Evolutionary conservation across 1,284 basidiomycete genomes (phyloP).

Genomic region (Naganishia albida): DNA sequence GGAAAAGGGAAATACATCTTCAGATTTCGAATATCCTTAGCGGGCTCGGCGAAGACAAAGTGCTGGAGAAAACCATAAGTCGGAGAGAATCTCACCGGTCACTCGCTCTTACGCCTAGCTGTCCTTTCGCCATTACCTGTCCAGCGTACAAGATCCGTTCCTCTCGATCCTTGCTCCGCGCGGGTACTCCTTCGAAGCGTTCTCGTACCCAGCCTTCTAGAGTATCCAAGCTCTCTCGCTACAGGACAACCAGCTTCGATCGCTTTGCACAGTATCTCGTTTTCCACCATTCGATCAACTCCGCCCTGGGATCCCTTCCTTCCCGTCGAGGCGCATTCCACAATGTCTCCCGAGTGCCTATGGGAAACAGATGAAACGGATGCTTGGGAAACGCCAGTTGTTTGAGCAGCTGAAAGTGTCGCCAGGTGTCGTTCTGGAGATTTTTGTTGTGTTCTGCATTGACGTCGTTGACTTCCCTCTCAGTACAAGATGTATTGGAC

Average conservation of each 20-base stretch:
- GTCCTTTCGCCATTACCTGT: conserved; percentile 71
- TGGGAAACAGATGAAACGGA: conserved; percentile 88
- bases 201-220: conserved; percentile 51
- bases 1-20: conserved; percentile 87
- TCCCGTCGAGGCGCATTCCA: conserved; percentile 60
- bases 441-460: conserved; percentile 99
- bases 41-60: conserved; percentile 81
- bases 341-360: conserved; percentile 82
- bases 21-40: conserved; percentile 84
- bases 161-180: conserved; percentile 47
- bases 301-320: conserved; percentile 83
- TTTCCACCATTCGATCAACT: conserved; percentile 94
- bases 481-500: conserved; percentile 82
- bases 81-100: too few relatives aligned
- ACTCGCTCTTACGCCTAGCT: conserved; percentile 67
- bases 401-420: conserved; percentile 96
- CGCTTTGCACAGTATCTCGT: conserved; percentile 89
- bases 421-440: conserved; percentile 89
- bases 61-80: conserved; percentile 65
- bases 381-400: conserved; percentile 77
- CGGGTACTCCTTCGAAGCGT: conserved; percentile 47
- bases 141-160: conserved; percentile 63
- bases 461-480: conserved; percentile 93
- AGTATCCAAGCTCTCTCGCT: conserved; percentile 66
- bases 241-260: conserved; percentile 88